phyloP scores from a whole-genome alignment of 2,329 filamentous ascomycete genomes.

The Nigrospora osmanthi region DNA sequence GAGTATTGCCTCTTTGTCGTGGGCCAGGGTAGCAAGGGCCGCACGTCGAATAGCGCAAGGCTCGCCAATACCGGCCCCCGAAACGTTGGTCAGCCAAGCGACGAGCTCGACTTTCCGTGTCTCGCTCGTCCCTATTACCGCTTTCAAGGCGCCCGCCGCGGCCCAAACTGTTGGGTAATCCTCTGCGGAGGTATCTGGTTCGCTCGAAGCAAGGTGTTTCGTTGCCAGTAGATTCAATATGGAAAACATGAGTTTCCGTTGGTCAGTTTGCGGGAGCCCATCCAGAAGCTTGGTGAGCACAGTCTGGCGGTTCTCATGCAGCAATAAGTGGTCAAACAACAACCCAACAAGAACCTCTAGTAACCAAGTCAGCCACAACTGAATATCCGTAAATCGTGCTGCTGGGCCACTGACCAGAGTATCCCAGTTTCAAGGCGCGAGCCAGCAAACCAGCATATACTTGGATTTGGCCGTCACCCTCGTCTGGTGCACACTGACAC shows the following conservation, averaged over 20 bases:
- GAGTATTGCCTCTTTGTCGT: constrained; percentile 42
- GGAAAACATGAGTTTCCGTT: constrained; percentile 31
- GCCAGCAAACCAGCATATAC: constrained; percentile 40
- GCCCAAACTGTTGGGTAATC: constrained; percentile 41
- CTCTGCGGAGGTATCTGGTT: constrained; percentile 19
- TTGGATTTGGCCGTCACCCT: constrained; percentile 26
- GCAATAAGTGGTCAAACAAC: constrained; percentile 13
- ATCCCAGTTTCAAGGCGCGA: constrained; percentile 63
- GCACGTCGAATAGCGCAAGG: constrained; percentile 60
- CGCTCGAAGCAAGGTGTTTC: constrained; percentile 30
- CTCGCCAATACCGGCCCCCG: constrained; percentile 58
- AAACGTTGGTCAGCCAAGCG: constrained; percentile 57
- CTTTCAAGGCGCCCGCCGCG: constrained; percentile 47
- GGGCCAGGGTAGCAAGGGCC: constrained; percentile 48
- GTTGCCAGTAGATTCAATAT: constrained; percentile 36
- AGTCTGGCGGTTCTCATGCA: constrained; percentile 10
- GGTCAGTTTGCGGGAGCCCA: constrained; percentile 31
- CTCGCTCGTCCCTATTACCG: constrained; percentile 38
- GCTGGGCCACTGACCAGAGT: constrained; percentile 47
- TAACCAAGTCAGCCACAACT: constrained; percentile 8
- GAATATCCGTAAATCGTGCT: background rate
- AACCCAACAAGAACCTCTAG: constrained; percentile 33
- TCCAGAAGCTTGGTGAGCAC: constrained; percentile 23
- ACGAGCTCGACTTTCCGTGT: constrained; percentile 45
- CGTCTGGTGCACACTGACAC: constrained; percentile 18